Base-by-base conservation (phyloP, 1,139 yeast species). In the Yamadazyma membranifaciens region DNA sequence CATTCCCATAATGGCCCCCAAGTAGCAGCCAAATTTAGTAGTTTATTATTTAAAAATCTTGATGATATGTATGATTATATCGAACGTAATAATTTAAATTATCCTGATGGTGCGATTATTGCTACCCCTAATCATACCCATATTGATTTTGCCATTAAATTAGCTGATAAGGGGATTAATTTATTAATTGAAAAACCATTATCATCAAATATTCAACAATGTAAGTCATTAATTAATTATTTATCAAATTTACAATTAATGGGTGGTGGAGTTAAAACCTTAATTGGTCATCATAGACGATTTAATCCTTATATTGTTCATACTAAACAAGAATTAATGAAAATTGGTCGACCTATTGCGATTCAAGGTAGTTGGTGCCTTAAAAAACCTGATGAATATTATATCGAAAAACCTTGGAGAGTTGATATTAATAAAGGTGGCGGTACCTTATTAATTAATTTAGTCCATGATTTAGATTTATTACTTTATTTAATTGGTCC, bases 51-150 rank as follows among this genome's bases (percentile, higher is more conserved):
- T 45, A 45, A 50, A 27, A 51, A 51, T 26, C 51, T 68, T 40
- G 60, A 57, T 27, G 68, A 64, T 27, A 46, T 64, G 48, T 56
- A 65, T 38, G 48, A 41, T 2, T 59, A 60, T 43, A 59, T 70
- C 42, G 64, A 63, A 22, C 26, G 36, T 9, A 54, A 57, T 38
- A 45, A 51, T 27, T 36, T 41, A 15, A 38, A 47, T 16, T 47
- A 49, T 22, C 71, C 73, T 1, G 61, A 66, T 42, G 74, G 68
- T 1, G 73, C 73, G 12, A 58, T 68, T 9, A 58, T 67, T 24
- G 68, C 72, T 28, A 68, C 74, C 11, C 73, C 74, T 3, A 68
- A 67, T 43, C 67, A 63, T 40, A 67, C 71, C 12, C 73, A 68
- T 46, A 57, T 64, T 27, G 49, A 52, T 17, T 54, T 68, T 24